phyloP scores from a whole-genome alignment of 257 asterid genomes.

The Solanum sejunctum region DNA sequence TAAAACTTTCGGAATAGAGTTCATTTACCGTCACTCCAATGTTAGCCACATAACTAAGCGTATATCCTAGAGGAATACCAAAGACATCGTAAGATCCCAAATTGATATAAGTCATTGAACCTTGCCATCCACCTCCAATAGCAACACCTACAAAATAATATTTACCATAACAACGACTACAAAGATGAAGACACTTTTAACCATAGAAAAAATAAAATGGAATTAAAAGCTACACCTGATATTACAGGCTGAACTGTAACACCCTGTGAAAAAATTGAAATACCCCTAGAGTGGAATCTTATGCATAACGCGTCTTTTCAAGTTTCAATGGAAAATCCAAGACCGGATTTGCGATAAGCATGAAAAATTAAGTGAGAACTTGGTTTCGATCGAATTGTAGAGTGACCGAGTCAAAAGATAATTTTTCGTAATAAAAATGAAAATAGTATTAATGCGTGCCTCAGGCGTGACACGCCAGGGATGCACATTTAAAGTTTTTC shows the following conservation, averaged over 20 bases:
- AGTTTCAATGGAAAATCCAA: too few relatives aligned
- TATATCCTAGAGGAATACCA: constrained; percentile 54
- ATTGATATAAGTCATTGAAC: constrained; percentile 63
- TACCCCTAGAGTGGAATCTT: too few relatives aligned
- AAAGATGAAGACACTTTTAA: neutral
- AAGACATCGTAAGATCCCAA: constrained; percentile 50
- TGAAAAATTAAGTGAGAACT: too few relatives aligned
- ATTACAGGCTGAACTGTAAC: constrained; percentile 37
- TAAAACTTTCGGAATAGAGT: neutral
- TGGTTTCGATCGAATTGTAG: too few relatives aligned
- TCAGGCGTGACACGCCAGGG: too few relatives aligned
- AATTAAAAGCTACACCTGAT: constrained; percentile 29
- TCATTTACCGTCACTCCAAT: constrained; percentile 40
- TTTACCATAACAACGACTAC: neutral
- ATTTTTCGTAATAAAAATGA: too few relatives aligned
- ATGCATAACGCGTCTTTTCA: too few relatives aligned
- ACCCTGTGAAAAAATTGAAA: too few relatives aligned
- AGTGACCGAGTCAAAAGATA: too few relatives aligned
- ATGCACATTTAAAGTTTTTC: too few relatives aligned
- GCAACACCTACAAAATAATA: constrained; percentile 43
- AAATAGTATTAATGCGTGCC: too few relatives aligned
- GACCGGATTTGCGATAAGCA: too few relatives aligned
- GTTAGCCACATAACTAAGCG: constrained; percentile 49
- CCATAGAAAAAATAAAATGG: neutral
- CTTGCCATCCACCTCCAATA: constrained; percentile 83